Conservation (phyloP, 306 rosid genomes). For the Lupinus albus region DNA sequence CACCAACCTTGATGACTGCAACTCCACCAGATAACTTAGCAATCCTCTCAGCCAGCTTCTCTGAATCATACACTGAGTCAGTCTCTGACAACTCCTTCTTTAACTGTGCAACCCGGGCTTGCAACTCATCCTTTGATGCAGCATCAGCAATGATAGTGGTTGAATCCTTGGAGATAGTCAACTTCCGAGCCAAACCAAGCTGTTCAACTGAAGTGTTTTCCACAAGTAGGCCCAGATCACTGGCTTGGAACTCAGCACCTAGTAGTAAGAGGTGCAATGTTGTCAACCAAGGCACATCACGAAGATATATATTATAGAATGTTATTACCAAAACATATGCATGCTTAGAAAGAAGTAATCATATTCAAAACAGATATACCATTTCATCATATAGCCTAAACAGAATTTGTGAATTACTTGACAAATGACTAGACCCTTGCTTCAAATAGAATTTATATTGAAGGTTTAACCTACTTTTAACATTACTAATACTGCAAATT, state of each 20-base stretch:
- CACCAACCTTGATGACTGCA: slow-evolving; percentile 97
- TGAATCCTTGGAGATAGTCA: slow-evolving; percentile 84
- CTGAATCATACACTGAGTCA: slow-evolving; percentile 82
- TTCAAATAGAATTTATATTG: background rate
- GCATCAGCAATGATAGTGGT: slow-evolving; percentile 95
- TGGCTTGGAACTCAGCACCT: slow-evolving; percentile 98
- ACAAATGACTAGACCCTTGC: background rate
- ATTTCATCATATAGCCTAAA: background rate
- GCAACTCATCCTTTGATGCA: slow-evolving; percentile 96
- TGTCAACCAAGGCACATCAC: slow-evolving; percentile 19
- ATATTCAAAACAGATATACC: background rate
- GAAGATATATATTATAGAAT: background rate
- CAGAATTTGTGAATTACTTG: background rate
- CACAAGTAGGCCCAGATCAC: slow-evolving; percentile 72
- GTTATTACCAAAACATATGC: background rate
- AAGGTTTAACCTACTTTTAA: background rate
- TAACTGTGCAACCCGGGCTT: slow-evolving; percentile 82
- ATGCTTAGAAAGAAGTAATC: background rate
- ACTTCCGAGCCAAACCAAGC: slow-evolving; percentile 89
- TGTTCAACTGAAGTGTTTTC: slow-evolving; percentile 89
- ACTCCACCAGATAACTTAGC: slow-evolving; percentile 98
- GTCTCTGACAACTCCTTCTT: slow-evolving; percentile 84
- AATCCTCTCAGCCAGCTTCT: slow-evolving; percentile 93
- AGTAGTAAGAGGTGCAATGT: slow-evolving; percentile 3
- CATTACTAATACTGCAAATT: background rate